phyloP scores from a whole-genome alignment of 495 filamentous ascomycete genomes.

The Geoglossum glabrum region DNA sequence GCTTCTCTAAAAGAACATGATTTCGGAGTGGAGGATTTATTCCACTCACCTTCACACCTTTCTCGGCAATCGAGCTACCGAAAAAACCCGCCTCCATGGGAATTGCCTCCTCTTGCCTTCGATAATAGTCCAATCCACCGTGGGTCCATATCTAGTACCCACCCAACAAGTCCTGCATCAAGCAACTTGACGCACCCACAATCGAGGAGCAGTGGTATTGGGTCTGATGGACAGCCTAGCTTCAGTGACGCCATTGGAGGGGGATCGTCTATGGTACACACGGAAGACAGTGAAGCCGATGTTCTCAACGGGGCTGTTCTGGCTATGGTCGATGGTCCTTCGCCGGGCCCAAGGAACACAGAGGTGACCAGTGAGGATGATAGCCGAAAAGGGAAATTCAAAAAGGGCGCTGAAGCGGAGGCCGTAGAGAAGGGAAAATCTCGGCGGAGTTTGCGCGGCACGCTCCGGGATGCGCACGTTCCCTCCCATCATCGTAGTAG shows the following conservation, averaged over 20 bases:
- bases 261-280: neutral
- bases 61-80: conserved; percentile 24
- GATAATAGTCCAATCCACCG: conserved; percentile 13
- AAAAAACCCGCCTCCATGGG: conserved; percentile 29
- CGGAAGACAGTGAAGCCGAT: neutral
- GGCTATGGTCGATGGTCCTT: neutral
- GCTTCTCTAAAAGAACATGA: conserved; percentile 10
- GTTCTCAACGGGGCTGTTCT: neutral
- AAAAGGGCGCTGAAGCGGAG: conserved; percentile 15
- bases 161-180: neutral
- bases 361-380: conserved; percentile 17
- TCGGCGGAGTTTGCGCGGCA: conserved; percentile 80
- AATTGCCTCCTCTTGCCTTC: conserved; percentile 28
- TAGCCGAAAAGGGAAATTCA: conserved; percentile 17
- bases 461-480: conserved; percentile 65
- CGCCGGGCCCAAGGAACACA: neutral
- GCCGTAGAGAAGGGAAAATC: conserved; percentile 36
- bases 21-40: conserved; percentile 14
- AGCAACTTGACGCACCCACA: neutral
- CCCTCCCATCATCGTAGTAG: conserved; percentile 43
- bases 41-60: conserved; percentile 14
- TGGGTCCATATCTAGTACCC: conserved; percentile 4
- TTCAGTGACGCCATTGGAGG: neutral
- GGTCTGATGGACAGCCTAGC: neutral
- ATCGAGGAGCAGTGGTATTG: neutral